Evolutionary conservation across 2,329 filamentous ascomycete species (phyloP).

Genomic region (Trichophyton rubrum): DNA sequence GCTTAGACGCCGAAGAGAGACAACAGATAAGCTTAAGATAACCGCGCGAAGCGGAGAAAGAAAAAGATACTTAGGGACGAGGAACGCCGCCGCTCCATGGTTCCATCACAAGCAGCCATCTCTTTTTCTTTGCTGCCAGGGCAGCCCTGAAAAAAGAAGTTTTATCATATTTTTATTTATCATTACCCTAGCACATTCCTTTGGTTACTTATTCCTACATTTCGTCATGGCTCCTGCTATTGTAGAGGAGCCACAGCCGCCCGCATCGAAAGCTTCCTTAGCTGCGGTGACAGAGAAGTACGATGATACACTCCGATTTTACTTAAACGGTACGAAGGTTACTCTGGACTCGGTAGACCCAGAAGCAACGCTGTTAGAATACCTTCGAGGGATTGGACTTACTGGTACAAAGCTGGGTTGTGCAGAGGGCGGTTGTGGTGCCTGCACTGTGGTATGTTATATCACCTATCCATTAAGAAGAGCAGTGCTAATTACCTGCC

Average conservation of each 20-base stretch:
- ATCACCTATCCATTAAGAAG: background rate
- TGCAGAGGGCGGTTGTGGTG: conserved; percentile 90
- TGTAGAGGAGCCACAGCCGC: conserved; percentile 31
- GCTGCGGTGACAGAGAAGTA: conserved; percentile 59
- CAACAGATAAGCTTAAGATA: background rate
- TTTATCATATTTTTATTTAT: background rate
- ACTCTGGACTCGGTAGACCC: conserved; percentile 78
- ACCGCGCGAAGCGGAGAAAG: background rate
- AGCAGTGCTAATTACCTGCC: background rate
- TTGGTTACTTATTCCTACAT: background rate
- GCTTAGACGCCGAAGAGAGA: background rate
- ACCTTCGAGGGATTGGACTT: conserved; percentile 79
- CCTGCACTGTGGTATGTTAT: conserved; percentile 66
- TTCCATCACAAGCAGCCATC: background rate
- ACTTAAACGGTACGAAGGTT: conserved; percentile 85
- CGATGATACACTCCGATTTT: conserved; percentile 82
- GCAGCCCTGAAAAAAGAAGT: background rate
- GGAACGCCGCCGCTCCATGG: too few relatives aligned
- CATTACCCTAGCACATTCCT: background rate
- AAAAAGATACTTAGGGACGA: too few relatives aligned
- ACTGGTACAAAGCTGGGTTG: conserved; percentile 96
- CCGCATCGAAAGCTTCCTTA: conserved; percentile 33
- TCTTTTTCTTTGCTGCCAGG: background rate
- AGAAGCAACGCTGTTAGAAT: conserved; percentile 83
- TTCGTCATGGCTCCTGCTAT: conserved; percentile 47